A percentile compares a stretch with the other conserved stretches of the same genome.
Evolutionary conservation across 1,284 basidiomycete species (phyloP).

Genomic region (Xerocomus cyaneibrunnescens): DNA sequence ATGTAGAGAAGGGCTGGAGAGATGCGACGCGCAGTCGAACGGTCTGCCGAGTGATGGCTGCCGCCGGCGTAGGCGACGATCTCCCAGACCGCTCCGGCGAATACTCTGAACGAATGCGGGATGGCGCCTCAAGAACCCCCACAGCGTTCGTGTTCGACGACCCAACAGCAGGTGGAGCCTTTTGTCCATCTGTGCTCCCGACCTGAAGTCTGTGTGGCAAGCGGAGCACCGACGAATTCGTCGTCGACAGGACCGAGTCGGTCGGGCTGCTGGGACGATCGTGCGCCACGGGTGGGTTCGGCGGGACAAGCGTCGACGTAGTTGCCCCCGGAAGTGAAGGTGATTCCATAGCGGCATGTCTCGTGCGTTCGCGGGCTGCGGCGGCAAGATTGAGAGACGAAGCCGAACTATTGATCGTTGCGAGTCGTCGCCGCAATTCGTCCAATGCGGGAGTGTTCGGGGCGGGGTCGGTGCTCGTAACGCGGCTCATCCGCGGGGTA

Average conservation of each 20-base stretch:
- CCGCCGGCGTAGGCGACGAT: slow-evolving; percentile 65
- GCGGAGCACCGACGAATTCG: slow-evolving; percentile 62
- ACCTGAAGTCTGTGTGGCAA: slow-evolving; percentile 61
- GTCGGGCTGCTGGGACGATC: slow-evolving; percentile 70
- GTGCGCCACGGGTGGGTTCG: slow-evolving; percentile 33
- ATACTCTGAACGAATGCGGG: slow-evolving; percentile 57
- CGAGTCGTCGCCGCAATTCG: slow-evolving; percentile 69
- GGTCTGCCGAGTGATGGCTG: slow-evolving; percentile 49
- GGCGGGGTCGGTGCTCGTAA: slow-evolving; percentile 46
- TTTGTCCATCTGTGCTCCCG: slow-evolving; percentile 68
- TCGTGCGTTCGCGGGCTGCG: slow-evolving; percentile 46
- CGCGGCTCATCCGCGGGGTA: slow-evolving; percentile 46
- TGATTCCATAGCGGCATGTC: slow-evolving; percentile 28
- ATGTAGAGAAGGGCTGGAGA: slow-evolving; percentile 60
- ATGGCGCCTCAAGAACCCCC: slow-evolving; percentile 72
- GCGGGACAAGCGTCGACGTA: slow-evolving; percentile 33
- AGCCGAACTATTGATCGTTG: slow-evolving; percentile 66
- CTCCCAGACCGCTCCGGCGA: slow-evolving; percentile 68
- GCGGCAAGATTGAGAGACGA: slow-evolving; percentile 54
- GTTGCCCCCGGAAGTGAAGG: slow-evolving; percentile 32
- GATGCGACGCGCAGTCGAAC: slow-evolving; percentile 49
- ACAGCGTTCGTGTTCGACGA: slow-evolving; percentile 76
- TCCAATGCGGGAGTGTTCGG: slow-evolving; percentile 59
- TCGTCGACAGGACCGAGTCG: slow-evolving; percentile 67
- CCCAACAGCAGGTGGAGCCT: slow-evolving; percentile 82